Base-by-base conservation (phyloP, 169 alveolate species). In the Pseudocohnilembus persalinus region DNA sequence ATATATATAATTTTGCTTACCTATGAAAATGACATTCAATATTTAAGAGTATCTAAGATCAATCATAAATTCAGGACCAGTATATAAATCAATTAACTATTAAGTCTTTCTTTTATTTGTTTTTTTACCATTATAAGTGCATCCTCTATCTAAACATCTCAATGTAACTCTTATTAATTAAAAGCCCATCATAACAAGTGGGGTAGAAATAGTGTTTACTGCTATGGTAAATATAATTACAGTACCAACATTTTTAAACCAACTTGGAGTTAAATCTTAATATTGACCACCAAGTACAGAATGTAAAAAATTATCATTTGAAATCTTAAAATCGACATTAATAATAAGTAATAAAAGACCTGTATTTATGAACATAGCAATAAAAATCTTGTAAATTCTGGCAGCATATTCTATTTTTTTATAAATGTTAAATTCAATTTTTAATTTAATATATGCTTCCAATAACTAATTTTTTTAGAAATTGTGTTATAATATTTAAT, bases 51-150 rank as follows among this genome's bases (percentile, higher is more conserved):
- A 79, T 79, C 84, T 79, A 49, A 79, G 63, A 0, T 68, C 65
- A 16, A 79, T 79, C 76, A 79, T 29, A 32, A 79, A 79, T 79
- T 79, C 84, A 49, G 84, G 84, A 28, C 84, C 84, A 0, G 84
- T 79, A 29, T 79, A 79, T 30, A 79, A 49, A n/a, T 79, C 76
- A 79, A 79, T 72, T 73, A 68, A 79, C 20, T 79, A 31, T 11
- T 79, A 29, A 31, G 64, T 11, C 0, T 74, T 79, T 32, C 27
- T 32, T 64, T 79, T 29, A 49, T 63, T 34, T 28, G 84, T 79
- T 64, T 79, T 79, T 25, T 35, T 79, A 0, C 1, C 6, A 64
- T 79, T 72, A 4, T 26, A 6, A 20, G 74, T 29, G 63, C 84
- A 79, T 79, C 84, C 84, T 63, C 84, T 79, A 79, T 79, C 84